These are phyloP conservation scores for Scopulariopsis brevicaulis DNA, from an alignment of 2,329 filamentous ascomycete species.

Conservation along the genomic window DNA sequence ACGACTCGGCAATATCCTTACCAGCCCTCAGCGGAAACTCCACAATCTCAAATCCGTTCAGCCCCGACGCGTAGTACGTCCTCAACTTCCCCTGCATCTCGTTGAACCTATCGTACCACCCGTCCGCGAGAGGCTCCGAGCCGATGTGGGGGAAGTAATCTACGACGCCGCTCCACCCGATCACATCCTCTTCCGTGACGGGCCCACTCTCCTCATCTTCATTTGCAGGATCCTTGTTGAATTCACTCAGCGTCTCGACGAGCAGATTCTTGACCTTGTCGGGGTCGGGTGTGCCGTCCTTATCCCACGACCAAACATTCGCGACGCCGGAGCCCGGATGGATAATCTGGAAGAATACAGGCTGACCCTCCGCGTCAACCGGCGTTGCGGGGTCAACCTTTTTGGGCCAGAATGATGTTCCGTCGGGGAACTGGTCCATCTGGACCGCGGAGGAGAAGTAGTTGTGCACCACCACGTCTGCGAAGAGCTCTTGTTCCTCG, in stretches of 20 bases:
- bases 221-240: conserved; percentile 5
- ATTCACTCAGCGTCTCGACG: conserved; percentile 3
- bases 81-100: neutral
- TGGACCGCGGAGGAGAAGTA: conserved; percentile 3
- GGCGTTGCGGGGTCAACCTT: neutral
- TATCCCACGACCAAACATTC: conserved; percentile 6
- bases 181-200: conserved; percentile 1
- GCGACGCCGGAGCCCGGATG: conserved; percentile 4
- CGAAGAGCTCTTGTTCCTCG: conserved; percentile 2
- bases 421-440: neutral
- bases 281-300: neutral
- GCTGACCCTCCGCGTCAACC: conserved; percentile 5
- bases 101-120: conserved; percentile 2
- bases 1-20: neutral
- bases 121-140: neutral
- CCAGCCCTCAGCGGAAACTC: conserved; percentile 1
- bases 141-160: conserved; percentile 2
- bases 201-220: neutral
- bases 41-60: conserved; percentile 1
- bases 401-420: neutral
- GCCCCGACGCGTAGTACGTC: conserved; percentile 1
- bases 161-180: neutral
- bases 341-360: conserved; percentile 1
- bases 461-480: neutral
- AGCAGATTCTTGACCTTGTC: neutral